phyloP scores from a whole-genome alignment of 257 asterid species.

The Ehretia macrophylla region DNA sequence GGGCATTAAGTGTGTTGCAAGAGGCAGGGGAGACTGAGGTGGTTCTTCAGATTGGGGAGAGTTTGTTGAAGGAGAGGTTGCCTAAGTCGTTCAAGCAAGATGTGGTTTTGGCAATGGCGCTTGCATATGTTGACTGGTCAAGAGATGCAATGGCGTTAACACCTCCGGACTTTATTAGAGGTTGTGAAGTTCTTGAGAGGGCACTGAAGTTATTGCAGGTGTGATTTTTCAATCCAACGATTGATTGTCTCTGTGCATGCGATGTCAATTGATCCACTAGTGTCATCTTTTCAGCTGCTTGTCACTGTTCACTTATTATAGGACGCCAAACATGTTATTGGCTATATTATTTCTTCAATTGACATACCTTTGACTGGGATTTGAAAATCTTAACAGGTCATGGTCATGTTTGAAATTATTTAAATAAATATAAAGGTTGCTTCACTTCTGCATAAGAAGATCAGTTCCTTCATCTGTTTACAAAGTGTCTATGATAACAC shows the following conservation, averaged over 20 bases:
- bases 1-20: constrained; percentile 86
- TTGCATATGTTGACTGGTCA: constrained; percentile 86
- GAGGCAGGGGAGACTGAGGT: constrained; percentile 89
- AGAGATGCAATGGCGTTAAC: constrained; percentile 86
- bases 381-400: no score
- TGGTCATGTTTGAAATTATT: no score
- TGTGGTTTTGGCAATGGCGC: constrained; percentile 83
- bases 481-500: no score
- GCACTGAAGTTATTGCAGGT: constrained; percentile 93
- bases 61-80: constrained; percentile 78
- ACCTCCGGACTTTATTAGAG: constrained; percentile 84
- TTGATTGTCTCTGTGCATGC: background rate
- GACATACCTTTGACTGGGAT: no score
- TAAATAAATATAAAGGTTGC: no score
- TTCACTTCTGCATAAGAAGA: no score
- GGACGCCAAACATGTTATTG: no score
- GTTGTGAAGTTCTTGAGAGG: constrained; percentile 87
- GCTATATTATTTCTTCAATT: no score
- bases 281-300: background rate
- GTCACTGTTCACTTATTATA: no score
- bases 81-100: constrained; percentile 96
- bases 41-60: constrained; percentile 83
- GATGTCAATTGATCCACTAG: constrained; percentile 3
- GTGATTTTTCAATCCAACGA: constrained; percentile 9
- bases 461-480: no score